Evolutionary conservation across 768 basidiomycete species (phyloP), one percentile per base, ranked within the genome.

Genomic region (Termitomyces titanicus): DNA sequence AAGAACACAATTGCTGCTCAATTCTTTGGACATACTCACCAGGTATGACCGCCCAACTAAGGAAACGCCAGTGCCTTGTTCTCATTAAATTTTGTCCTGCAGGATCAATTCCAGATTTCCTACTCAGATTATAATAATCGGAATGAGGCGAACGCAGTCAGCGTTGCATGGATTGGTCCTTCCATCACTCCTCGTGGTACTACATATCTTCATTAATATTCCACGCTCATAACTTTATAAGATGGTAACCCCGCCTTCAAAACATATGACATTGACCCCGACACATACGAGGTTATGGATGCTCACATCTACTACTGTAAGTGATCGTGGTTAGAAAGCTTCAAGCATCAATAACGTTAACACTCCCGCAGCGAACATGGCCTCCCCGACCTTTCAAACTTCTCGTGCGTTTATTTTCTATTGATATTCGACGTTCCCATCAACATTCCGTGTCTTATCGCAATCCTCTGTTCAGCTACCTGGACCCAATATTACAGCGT

Each of bases 201-300:
- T 25, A 27, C 27, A 51, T 29, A 15, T 46, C 15, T 35, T n/a
- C 33, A 10, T 27, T 22, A 8, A 18, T 5, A 12, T 15, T 0
- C 24, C 5, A 34, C 3, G 3, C 20, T 47, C 15, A 47, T 47
- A 47, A 8, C 5, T 24, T 24, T n/a, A 24, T 8, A 52, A 84
- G 82, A 72, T 54, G 80, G 75, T 33, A 83, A 82, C 60, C 82
- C 77, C 3, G 78, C 77, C 12, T 85, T 79, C 71, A 79, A 80
- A 49, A 66, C 84, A 0, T 85, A 85, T 63, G 84, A 85, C 49
- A 70, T 87, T 25, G 85, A 87, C 61, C 82, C 83, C 3, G 83
- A 83, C 55, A 84, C 83, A 8, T 85, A 79, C 59, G 85, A 85
- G 60, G 66, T 87, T 47, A 81, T 86, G 78, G 84, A 87, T 57